Percentiles rank a stretch among this genome's conserved stretches.
These are phyloP conservation scores for Phytomonas sp. DNA, from an alignment of 208 protist genomes.

Conservation along the genomic window DNA sequence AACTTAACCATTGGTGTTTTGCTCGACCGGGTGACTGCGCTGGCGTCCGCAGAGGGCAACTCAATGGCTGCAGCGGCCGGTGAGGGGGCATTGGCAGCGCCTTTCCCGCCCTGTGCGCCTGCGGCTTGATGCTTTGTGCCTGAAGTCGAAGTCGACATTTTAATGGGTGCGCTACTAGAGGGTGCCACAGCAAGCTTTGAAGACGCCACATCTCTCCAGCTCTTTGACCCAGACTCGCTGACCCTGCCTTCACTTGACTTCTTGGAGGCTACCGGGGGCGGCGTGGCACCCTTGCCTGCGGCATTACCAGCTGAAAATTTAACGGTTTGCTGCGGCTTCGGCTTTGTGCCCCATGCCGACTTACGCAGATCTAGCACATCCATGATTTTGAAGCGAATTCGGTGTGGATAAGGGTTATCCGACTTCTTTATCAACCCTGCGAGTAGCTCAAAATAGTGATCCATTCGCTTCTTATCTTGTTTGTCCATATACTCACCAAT, in stretches of 20 bases:
- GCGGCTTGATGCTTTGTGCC: background rate
- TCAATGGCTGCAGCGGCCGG: slow-evolving; percentile 1
- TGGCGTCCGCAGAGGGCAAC: slow-evolving; percentile 9
- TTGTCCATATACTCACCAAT: slow-evolving; percentile 64
- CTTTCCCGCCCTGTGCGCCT: background rate
- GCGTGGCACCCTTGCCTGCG: background rate
- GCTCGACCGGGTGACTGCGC: slow-evolving; percentile 6
- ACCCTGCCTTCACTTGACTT: slow-evolving; percentile 12
- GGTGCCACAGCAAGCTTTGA: background rate
- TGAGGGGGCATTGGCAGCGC: background rate
- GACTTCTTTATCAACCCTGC: slow-evolving; percentile 32
- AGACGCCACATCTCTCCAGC: background rate
- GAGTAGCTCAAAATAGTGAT: slow-evolving; percentile 49
- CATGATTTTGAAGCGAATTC: slow-evolving; percentile 86
- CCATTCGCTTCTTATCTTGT: slow-evolving; percentile 34
- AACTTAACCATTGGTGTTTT: slow-evolving; percentile 42
- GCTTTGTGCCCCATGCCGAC: slow-evolving; percentile 28
- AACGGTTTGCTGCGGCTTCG: slow-evolving; percentile 20
- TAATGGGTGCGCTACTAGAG: background rate
- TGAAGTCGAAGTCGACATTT: background rate
- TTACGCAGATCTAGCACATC: slow-evolving; percentile 80
- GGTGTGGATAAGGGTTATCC: slow-evolving; percentile 52
- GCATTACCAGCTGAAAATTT: slow-evolving; percentile 11
- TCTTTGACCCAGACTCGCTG: background rate
- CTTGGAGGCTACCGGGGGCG: slow-evolving; percentile 8